Evolutionary conservation across 805 yeast species (phyloP).

Genomic region (Monosporozyma unispora): DNA sequence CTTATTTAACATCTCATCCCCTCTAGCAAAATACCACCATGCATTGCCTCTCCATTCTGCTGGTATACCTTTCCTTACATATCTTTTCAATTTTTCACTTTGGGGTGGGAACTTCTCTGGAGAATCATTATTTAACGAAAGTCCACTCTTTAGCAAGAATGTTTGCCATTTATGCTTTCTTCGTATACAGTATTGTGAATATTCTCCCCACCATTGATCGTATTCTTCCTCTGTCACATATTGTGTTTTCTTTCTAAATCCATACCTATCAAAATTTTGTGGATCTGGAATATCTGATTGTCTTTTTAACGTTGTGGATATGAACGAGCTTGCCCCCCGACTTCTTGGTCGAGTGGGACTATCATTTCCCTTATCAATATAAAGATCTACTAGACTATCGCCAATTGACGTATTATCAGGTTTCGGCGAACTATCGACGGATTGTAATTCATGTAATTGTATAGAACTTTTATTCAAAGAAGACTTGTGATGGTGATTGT

Average conservation of each 20-base stretch:
- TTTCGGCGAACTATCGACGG: not conserved
- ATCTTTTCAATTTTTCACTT: slow-evolving; percentile 67
- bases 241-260: slow-evolving; percentile 67
- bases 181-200: slow-evolving; percentile 50
- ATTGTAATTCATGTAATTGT: not conserved
- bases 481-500: not conserved
- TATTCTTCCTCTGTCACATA: slow-evolving; percentile 49
- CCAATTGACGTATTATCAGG: not conserved
- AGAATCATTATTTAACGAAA: slow-evolving; percentile 37
- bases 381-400: slow-evolving; percentile 4
- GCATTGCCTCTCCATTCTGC: slow-evolving; percentile 96
- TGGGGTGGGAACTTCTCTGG: slow-evolving; percentile 70
- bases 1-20: slow-evolving; percentile 59
- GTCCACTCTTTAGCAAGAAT: slow-evolving; percentile 58
- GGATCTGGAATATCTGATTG: slow-evolving; percentile 4
- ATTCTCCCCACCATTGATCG: slow-evolving; percentile 66
- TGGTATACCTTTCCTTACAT: slow-evolving; percentile 86
- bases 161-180: slow-evolving; percentile 71
- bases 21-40: slow-evolving; percentile 91
- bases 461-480: not conserved
- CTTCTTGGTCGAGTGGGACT: not conserved
- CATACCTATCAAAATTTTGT: slow-evolving; percentile 61
- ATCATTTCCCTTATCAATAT: not conserved
- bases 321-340: not conserved
- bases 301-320: slow-evolving; percentile 6